These are phyloP conservation scores for Rubus parviflorus DNA, from an alignment of 306 rosid genomes.

Conservation along the genomic window DNA sequence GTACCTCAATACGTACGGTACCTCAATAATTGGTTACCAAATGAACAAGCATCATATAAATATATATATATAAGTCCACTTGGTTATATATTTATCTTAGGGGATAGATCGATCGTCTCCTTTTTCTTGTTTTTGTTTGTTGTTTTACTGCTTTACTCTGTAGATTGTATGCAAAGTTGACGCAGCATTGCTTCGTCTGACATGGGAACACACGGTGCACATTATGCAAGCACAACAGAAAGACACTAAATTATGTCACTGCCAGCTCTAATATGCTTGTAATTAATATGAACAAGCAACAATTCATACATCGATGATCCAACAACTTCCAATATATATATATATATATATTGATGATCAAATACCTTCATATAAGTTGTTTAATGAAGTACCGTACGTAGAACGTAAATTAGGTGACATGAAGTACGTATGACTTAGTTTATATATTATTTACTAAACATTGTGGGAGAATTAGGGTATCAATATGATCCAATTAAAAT, in stretches of 20 bases:
- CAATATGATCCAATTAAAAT: no score
- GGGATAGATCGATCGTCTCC: background rate
- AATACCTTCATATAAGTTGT: no score
- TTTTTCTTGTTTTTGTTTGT: background rate
- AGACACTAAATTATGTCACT: background rate
- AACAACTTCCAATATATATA: no score
- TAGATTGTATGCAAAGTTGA: conserved; percentile 35
- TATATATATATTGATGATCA: no score
- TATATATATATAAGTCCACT: conserved; percentile 11
- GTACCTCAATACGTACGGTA: no score
- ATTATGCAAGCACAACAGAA: background rate
- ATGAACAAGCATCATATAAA: background rate
- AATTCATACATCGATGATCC: no score
- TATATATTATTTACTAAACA: no score
- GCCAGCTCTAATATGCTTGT: background rate
- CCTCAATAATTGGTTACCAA: background rate
- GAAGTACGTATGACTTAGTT: no score
- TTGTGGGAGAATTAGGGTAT: no score
- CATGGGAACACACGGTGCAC: conserved; percentile 3
- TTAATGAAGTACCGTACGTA: no score
- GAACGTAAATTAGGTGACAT: no score
- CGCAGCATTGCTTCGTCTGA: conserved; percentile 29
- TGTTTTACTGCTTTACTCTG: conserved; percentile 2
- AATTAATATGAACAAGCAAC: background rate
- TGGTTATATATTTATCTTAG: conserved; percentile 23